Evolutionary conservation across 306 rosid species (phyloP).

Genomic region (Spatholobus suberectus): DNA sequence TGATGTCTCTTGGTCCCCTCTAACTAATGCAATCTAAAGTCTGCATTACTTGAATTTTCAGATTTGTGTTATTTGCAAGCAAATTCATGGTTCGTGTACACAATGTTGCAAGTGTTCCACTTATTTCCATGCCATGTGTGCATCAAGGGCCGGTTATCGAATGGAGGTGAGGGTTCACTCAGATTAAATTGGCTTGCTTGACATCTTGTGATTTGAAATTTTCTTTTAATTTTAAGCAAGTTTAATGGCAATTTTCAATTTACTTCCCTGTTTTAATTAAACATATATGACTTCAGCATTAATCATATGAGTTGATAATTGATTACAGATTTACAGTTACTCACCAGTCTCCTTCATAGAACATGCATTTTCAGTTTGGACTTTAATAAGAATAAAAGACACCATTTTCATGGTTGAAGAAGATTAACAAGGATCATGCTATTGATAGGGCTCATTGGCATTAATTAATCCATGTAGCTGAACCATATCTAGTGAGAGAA

Average conservation of each 20-base stretch:
- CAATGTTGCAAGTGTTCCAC: conserved; percentile 99
- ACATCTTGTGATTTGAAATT: conserved; percentile 16
- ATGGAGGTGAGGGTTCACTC: conserved; percentile 81
- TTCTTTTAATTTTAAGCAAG: not conserved
- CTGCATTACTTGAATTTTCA: conserved; percentile 53
- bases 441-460: not conserved
- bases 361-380: conserved; percentile 20
- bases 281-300: not conserved
- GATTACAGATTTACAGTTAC: not conserved
- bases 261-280: conserved; percentile 27
- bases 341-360: conserved; percentile 15
- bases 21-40: conserved; percentile 38
- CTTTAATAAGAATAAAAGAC: conserved; percentile 17
- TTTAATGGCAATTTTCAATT: conserved; percentile 29
- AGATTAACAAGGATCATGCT: conserved; percentile 14
- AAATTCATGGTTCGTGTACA: conserved; percentile 97
- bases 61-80: conserved; percentile 98
- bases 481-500: not conserved
- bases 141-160: conserved; percentile 98
- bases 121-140: conserved; percentile 99
- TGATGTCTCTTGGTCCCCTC: conserved; percentile 28
- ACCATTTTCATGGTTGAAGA: not conserved
- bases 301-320: conserved; percentile 11
- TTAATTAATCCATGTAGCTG: conserved; percentile 10
- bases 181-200: conserved; percentile 26